Conservation (phyloP, 345 rosid genomes). For the Gossypioides kirkii region DNA sequence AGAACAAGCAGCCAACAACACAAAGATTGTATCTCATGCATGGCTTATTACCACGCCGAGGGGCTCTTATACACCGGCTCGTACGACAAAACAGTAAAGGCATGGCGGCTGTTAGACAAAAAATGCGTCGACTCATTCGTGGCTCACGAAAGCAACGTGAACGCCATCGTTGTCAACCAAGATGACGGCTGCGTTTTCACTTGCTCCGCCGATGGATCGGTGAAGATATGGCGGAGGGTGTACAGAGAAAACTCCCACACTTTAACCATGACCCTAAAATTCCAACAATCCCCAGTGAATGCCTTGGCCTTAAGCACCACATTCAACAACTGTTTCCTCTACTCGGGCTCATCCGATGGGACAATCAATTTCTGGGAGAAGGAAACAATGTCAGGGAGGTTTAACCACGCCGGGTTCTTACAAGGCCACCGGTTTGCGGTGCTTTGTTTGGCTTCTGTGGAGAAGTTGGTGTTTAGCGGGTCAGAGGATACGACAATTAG, state of each 20-base stretch:
- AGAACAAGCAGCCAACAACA: constrained; percentile 28
- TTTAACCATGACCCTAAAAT: constrained; percentile 42
- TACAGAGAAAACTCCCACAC: constrained; percentile 45
- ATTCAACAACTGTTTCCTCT: constrained; percentile 30
- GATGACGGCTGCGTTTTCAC: constrained; percentile 54
- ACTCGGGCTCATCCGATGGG: constrained; percentile 49
- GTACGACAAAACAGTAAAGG: constrained; percentile 38
- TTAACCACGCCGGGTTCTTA: constrained; percentile 48
- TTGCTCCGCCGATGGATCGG: constrained; percentile 45
- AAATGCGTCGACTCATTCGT: constrained; percentile 44
- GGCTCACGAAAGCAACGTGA: constrained; percentile 45
- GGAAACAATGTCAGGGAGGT: constrained; percentile 39
- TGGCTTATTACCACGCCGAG: constrained; percentile 44
- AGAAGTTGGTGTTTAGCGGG: constrained; percentile 42
- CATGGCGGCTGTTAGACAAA: constrained; percentile 37
- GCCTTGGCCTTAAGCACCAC: constrained; percentile 39
- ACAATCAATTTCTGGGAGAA: constrained; percentile 50
- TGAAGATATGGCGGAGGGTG: constrained; percentile 47
- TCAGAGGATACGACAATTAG: constrained; percentile 52
- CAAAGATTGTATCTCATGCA: constrained; percentile 39
- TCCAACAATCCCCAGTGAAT: constrained; percentile 45
- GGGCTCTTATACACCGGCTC: constrained; percentile 43
- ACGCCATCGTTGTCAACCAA: constrained; percentile 41
- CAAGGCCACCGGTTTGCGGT: constrained; percentile 45
- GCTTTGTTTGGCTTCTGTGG: constrained; percentile 33